These are phyloP conservation scores for Usnea hakonensis DNA, from an alignment of 495 filamentous ascomycete genomes.

Conservation along the genomic window DNA sequence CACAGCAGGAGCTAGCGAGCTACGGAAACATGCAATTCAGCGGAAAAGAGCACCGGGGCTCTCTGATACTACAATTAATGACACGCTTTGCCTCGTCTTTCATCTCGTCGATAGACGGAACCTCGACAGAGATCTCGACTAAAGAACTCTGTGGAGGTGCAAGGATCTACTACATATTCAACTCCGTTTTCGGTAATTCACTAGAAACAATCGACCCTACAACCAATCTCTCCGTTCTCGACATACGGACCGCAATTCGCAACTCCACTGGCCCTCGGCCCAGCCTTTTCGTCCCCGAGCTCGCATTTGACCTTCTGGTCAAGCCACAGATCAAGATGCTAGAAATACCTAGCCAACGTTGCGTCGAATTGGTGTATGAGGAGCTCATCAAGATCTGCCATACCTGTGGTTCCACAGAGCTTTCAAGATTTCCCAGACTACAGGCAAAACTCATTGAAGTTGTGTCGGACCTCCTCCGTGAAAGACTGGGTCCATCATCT, in stretches of 20 bases:
- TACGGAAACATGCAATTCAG: slow-evolving; percentile 98
- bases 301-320: slow-evolving; percentile 94
- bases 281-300: slow-evolving; percentile 92
- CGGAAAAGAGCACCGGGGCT: slow-evolving; percentile 92
- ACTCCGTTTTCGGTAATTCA: slow-evolving; percentile 97
- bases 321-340: slow-evolving; percentile 98
- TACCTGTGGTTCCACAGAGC: slow-evolving; percentile 92
- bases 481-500: slow-evolving; percentile 81
- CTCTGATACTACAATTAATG: slow-evolving; percentile 93
- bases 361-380: slow-evolving; percentile 96
- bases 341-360: slow-evolving; percentile 90
- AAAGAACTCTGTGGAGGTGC: slow-evolving; percentile 97
- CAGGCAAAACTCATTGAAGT: slow-evolving; percentile 98
- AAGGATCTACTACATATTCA: slow-evolving; percentile 99
- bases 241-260: slow-evolving; percentile 95
- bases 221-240: slow-evolving; percentile 86
- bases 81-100: slow-evolving; percentile 96
- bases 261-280: slow-evolving; percentile 96
- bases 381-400: slow-evolving; percentile 99
- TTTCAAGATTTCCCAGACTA: slow-evolving; percentile 82
- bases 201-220: slow-evolving; percentile 94
- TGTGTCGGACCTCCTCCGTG: slow-evolving; percentile 90
- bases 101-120: slow-evolving; percentile 97
- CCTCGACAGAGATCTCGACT: slow-evolving; percentile 95
- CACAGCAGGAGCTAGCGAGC: slow-evolving; percentile 95